A percentile compares a stretch with the other conserved stretches of the same genome.
Evolutionary conservation across 2,329 filamentous ascomycete genomes (phyloP).

Genomic region (Pseudocercospora crystallina): DNA sequence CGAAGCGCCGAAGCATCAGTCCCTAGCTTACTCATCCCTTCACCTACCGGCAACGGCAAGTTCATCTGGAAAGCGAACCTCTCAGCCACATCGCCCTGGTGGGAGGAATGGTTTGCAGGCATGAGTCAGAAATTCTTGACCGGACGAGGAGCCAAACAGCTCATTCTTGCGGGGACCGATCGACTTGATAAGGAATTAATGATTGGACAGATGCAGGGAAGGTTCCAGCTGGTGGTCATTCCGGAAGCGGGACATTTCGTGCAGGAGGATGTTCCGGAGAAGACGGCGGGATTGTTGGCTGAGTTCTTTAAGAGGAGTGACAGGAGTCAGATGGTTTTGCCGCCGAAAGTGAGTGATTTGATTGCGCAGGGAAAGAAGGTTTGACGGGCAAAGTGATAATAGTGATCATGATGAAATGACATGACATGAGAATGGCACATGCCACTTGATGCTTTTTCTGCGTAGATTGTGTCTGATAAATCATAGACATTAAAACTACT

Average conservation of each 20-base stretch:
- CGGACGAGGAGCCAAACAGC: conserved; percentile 77
- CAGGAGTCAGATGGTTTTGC: conserved; percentile 76
- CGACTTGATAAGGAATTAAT: conserved; percentile 86
- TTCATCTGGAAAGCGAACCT: conserved; percentile 90
- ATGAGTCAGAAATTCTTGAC: conserved; percentile 84
- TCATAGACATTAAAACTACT: too few species aligned
- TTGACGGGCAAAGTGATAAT: conserved; percentile 32
- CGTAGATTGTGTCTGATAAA: too few species aligned
- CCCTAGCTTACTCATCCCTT: conserved; percentile 67
- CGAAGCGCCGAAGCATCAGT: conserved; percentile 85
- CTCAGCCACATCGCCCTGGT: conserved; percentile 79
- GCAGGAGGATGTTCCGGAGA: conserved; percentile 90
- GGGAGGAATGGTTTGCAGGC: conserved; percentile 90
- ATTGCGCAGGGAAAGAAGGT: conserved; percentile 53
- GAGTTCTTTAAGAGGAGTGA: conserved; percentile 95
- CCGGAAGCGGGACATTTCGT: conserved; percentile 95
- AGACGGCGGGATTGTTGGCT: conserved; percentile 78
- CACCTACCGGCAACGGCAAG: conserved; percentile 27
- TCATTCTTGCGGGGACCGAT: conserved; percentile 86
- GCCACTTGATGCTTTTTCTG: too few species aligned
- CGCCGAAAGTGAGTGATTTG: conserved; percentile 73
- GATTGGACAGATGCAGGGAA: conserved; percentile 97
- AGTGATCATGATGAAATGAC: background rate
- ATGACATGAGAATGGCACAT: background rate
- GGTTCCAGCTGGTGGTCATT: conserved; percentile 93